A percentile compares a stretch with the other conserved stretches of the same genome.
Conservation (phyloP, 495 filamentous ascomycete genomes). For the Penicillium tannophilum region DNA sequence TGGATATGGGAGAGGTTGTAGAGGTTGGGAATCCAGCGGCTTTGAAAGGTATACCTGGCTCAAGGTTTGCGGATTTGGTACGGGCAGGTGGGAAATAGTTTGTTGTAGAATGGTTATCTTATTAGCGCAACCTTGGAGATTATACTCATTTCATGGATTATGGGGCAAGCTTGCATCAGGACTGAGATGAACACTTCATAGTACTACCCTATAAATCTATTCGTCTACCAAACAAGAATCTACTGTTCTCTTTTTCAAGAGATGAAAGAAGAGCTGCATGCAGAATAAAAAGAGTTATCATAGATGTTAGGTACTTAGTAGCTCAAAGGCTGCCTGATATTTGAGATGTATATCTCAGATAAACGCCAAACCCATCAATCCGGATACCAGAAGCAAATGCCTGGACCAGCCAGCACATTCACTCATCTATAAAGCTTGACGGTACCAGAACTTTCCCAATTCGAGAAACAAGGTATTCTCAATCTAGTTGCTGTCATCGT, state of each 20-base stretch:
- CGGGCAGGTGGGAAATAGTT: background rate
- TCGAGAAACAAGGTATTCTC: background rate
- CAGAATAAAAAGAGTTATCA: too few relatives aligned
- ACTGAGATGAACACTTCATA: background rate
- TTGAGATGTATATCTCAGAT: background rate
- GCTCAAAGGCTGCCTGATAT: background rate
- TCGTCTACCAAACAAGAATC: background rate
- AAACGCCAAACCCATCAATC: background rate
- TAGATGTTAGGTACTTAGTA: too few relatives aligned
- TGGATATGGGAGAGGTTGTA: conserved; percentile 41
- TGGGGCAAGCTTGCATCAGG: too few relatives aligned
- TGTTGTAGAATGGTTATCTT: background rate
- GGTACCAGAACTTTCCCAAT: background rate
- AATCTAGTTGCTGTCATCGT: background rate
- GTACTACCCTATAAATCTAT: background rate
- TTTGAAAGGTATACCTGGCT: background rate
- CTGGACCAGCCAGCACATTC: background rate
- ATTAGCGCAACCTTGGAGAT: too few relatives aligned
- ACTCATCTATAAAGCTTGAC: background rate
- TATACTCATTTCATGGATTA: too few relatives aligned
- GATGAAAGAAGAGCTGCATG: background rate
- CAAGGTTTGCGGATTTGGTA: background rate
- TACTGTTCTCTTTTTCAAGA: background rate
- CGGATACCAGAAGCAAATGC: background rate
- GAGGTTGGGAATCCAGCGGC: conserved; percentile 40